Evolutionary conservation across 345 rosid species (phyloP).

Genomic region (Brassica juncea): DNA sequence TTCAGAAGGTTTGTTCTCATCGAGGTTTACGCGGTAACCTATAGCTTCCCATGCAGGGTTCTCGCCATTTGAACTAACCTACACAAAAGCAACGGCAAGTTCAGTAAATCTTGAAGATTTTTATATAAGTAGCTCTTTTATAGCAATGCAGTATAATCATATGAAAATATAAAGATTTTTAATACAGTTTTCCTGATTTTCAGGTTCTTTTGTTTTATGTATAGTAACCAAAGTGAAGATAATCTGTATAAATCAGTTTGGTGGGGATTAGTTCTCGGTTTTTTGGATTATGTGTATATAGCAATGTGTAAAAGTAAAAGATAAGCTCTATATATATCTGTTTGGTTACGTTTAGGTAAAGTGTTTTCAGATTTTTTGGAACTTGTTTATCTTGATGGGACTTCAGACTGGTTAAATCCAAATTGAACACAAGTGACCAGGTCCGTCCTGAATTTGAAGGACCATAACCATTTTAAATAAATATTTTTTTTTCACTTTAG

Average conservation of each 20-base stretch:
- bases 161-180: not conserved
- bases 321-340: not conserved
- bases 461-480: not conserved
- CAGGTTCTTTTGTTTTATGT: not conserved
- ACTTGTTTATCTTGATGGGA: not conserved
- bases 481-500: too few species aligned
- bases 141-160: not conserved
- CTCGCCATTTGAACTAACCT: conserved; percentile 61
- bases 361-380: not conserved
- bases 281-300: conserved; percentile 1
- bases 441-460: not conserved
- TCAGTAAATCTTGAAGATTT: not conserved
- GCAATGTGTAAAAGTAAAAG: not conserved
- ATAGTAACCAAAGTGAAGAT: not conserved
- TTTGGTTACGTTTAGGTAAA: not conserved
- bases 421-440: not conserved
- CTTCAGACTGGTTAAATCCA: not conserved
- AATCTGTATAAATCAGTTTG: not conserved
- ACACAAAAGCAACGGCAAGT: conserved; percentile 5
- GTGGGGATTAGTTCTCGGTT: not conserved
- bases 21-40: conserved; percentile 46
- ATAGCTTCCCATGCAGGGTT: conserved; percentile 85
- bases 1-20: conserved; percentile 16
- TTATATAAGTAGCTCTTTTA: not conserved
- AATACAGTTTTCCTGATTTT: not conserved